These are phyloP conservation scores for Millerago galiae DNA, from an alignment of 805 yeast genomes.

Conservation along the genomic window DNA sequence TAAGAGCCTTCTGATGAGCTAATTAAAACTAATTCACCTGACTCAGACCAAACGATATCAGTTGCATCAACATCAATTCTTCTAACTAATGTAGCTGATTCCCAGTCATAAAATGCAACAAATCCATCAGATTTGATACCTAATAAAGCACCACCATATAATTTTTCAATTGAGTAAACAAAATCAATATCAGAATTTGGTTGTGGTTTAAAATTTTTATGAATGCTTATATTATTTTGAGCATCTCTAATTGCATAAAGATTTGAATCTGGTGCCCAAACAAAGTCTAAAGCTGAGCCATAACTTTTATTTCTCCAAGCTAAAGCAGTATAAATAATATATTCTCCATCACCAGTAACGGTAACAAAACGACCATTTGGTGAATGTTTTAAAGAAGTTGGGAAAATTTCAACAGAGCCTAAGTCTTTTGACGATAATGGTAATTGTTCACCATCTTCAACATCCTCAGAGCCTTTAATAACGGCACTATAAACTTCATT, in stretches of 20 bases:
- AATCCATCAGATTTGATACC: slow-evolving; percentile 83
- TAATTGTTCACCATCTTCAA: slow-evolving; percentile 76
- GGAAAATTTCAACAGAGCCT: slow-evolving; percentile 92
- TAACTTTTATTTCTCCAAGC: slow-evolving; percentile 97
- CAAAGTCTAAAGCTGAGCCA: slow-evolving; percentile 86
- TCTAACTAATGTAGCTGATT: slow-evolving; percentile 73
- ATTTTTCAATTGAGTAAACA: slow-evolving; percentile 67
- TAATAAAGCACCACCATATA: slow-evolving; percentile 84
- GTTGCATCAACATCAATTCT: slow-evolving; percentile 80
- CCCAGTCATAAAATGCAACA: slow-evolving; percentile 92
- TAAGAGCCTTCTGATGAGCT: slow-evolving; percentile 67
- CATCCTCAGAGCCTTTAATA: slow-evolving; percentile 60
- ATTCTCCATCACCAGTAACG: slow-evolving; percentile 97
- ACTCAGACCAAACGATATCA: slow-evolving; percentile 87
- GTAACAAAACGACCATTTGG: slow-evolving; percentile 97
- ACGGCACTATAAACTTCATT: slow-evolving; percentile 77
- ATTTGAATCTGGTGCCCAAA: slow-evolving; percentile 91
- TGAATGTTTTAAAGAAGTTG: slow-evolving; percentile 80
- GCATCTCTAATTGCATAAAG: slow-evolving; percentile 78
- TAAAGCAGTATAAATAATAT: slow-evolving; percentile 88
- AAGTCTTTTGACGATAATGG: slow-evolving; percentile 80
- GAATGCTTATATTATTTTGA: slow-evolving; percentile 57
- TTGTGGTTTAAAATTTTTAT: slow-evolving; percentile 80
- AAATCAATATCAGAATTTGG: slow-evolving; percentile 57
- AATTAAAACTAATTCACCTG: slow-evolving; percentile 82